A percentile compares a stretch with the other conserved stretches of the same genome.
phyloP scores from a whole-genome alignment of 176 grass and related monocot genomes.

The Bolboschoenus planiculmis region DNA sequence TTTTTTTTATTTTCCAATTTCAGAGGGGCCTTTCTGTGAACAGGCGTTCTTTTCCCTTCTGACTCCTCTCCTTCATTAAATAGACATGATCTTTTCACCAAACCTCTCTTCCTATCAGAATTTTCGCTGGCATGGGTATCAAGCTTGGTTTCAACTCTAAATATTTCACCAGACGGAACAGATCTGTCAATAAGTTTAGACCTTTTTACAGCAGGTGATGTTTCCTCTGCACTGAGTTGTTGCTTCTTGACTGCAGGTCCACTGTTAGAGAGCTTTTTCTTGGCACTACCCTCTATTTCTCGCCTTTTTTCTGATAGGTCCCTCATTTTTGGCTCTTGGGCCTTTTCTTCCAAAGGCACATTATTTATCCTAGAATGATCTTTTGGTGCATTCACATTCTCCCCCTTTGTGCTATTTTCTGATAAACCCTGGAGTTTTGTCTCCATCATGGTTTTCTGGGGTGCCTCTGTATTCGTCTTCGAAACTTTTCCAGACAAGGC shows the following conservation, averaged over 20 bases:
- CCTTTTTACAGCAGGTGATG: conserved; percentile 13
- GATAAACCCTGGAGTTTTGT: not conserved
- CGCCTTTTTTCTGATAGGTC: conserved; percentile 7
- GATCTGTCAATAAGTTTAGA: conserved; percentile 8
- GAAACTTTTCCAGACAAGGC: not conserved
- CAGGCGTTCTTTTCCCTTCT: conserved; percentile 22
- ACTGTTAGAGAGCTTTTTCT: conserved; percentile 2
- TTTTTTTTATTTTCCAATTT: conserved; percentile 20
- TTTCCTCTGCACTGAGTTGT: not conserved
- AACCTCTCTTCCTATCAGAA: conserved; percentile 19
- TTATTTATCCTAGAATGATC: not conserved
- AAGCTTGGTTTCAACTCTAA: conserved; percentile 12
- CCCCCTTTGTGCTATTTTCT: conserved; percentile 1
- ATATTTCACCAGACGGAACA: not conserved
- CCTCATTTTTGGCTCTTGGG: conserved; percentile 4
- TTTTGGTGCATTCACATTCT: not conserved
- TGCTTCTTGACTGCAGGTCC: conserved; percentile 12
- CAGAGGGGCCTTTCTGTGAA: conserved; percentile 15
- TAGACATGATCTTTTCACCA: conserved; percentile 14
- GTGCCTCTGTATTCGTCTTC: not conserved
- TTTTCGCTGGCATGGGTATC: conserved; percentile 9
- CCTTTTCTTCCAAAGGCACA: not conserved
- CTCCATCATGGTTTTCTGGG: not conserved
- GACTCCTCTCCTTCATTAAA: conserved; percentile 10
- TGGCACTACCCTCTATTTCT: conserved; percentile 12